Evolutionary conservation across 2,329 filamentous ascomycete species (phyloP).

Genomic region (Cytospora chrysosperma): DNA sequence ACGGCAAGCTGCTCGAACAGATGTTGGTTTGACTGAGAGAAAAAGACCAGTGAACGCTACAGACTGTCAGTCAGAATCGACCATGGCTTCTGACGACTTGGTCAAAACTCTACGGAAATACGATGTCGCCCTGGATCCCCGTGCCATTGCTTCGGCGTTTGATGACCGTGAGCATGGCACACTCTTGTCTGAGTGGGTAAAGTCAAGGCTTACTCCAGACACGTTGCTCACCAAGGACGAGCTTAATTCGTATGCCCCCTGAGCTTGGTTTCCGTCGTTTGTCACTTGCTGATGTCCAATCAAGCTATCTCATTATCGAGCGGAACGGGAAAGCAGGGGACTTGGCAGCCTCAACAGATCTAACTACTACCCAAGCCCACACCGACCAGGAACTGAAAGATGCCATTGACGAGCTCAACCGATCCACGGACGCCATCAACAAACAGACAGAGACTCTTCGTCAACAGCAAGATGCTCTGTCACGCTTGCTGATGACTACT

Average conservation of each 20-base stretch:
- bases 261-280: not conserved
- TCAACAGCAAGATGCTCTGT: slow-evolving; percentile 61
- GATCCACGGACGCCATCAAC: slow-evolving; percentile 62
- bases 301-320: slow-evolving; percentile 52
- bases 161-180: slow-evolving; percentile 36
- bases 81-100: slow-evolving; percentile 33
- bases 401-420: slow-evolving; percentile 63
- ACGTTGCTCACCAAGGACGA: slow-evolving; percentile 56
- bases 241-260: slow-evolving; percentile 46
- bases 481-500: slow-evolving; percentile 48
- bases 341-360: slow-evolving; percentile 45
- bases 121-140: slow-evolving; percentile 36
- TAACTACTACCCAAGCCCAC: slow-evolving; percentile 50
- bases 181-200: slow-evolving; percentile 48
- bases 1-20: not conserved
- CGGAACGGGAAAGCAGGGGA: slow-evolving; percentile 48
- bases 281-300: not conserved
- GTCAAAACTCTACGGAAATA: slow-evolving; percentile 34
- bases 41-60: not conserved
- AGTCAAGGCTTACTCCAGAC: slow-evolving; percentile 47
- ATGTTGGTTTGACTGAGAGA: not conserved
- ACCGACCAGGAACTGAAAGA: slow-evolving; percentile 58
- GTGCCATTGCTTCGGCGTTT: slow-evolving; percentile 37
- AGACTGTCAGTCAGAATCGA: not conserved
- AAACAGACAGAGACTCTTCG: slow-evolving; percentile 62